These are phyloP conservation scores for Arthrobotrys iridis DNA, from an alignment of 2,329 filamentous ascomycete species.

Conservation along the genomic window DNA sequence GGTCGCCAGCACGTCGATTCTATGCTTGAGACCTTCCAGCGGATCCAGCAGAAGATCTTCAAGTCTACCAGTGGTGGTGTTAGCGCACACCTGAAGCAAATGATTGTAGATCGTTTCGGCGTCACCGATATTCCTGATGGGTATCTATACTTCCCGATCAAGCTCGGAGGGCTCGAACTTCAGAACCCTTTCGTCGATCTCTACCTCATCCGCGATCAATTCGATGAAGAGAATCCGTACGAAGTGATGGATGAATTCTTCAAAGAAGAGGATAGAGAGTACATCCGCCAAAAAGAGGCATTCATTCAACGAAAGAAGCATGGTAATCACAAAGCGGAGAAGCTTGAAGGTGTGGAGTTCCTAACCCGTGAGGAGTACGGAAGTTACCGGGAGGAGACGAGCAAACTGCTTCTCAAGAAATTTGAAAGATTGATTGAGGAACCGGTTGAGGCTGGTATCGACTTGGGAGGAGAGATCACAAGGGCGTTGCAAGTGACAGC, in stretches of 20 bases:
- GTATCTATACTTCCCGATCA: constrained; percentile 65
- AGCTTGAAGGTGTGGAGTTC: constrained; percentile 62
- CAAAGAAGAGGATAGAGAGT: constrained; percentile 60
- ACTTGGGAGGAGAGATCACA: constrained; percentile 55
- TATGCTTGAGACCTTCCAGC: constrained; percentile 66
- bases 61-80: constrained; percentile 63
- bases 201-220: constrained; percentile 61
- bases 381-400: constrained; percentile 60
- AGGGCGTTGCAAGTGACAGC: constrained; percentile 40
- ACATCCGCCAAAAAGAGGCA: constrained; percentile 58
- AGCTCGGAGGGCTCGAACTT: constrained; percentile 65
- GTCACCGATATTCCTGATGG: constrained; percentile 64
- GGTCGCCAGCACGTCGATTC: constrained; percentile 68
- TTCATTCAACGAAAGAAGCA: constrained; percentile 59
- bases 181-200: constrained; percentile 64
- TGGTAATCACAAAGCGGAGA: constrained; percentile 50
- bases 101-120: constrained; percentile 67
- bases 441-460: constrained; percentile 56
- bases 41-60: constrained; percentile 67
- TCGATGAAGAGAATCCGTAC: constrained; percentile 60
- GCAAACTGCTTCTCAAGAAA: constrained; percentile 60
- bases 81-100: constrained; percentile 68
- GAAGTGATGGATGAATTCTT: constrained; percentile 61
- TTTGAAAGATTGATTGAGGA: constrained; percentile 59
- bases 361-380: constrained; percentile 64